A percentile compares a stretch with the other conserved stretches of the same genome.
Evolutionary conservation across 345 rosid species (phyloP).

Genomic region (Boechera stricta): DNA sequence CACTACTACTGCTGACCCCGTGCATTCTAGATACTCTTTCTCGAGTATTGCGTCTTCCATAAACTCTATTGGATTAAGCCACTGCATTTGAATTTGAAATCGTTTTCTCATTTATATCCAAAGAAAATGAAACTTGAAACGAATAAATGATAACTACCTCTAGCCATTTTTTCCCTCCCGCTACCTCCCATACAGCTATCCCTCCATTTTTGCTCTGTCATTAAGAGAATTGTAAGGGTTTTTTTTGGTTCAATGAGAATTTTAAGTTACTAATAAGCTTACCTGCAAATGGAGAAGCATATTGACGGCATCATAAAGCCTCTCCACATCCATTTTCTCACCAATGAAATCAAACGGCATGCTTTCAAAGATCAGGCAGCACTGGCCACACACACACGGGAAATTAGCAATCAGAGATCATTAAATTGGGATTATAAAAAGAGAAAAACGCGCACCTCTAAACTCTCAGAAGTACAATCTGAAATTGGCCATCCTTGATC

Average conservation of each 20-base stretch:
- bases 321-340: conserved; percentile 46
- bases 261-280: not conserved
- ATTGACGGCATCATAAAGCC: conserved; percentile 72
- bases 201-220: conserved; percentile 35
- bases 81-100: not conserved
- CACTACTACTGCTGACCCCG: conserved; percentile 47
- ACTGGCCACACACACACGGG: not conserved
- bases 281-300: conserved; percentile 78
- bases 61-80: conserved; percentile 38
- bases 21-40: conserved; percentile 58
- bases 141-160: conserved; percentile 4
- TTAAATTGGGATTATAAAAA: not conserved
- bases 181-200: conserved; percentile 26
- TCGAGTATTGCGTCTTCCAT: conserved; percentile 18
- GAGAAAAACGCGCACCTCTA: conserved; percentile 47
- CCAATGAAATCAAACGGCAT: conserved; percentile 36
- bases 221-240: not conserved
- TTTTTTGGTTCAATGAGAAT: not conserved
- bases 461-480: conserved; percentile 72
- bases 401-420: not conserved
- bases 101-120: not conserved
- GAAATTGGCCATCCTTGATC: conserved; percentile 78
- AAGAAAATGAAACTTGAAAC: not conserved
- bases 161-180: conserved; percentile 30
- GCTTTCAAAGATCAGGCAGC: conserved; percentile 25